Evolutionary conservation across 257 asterid species (phyloP), one percentile per base, ranked within the genome.

Genomic region (Pogostemon cablin): DNA sequence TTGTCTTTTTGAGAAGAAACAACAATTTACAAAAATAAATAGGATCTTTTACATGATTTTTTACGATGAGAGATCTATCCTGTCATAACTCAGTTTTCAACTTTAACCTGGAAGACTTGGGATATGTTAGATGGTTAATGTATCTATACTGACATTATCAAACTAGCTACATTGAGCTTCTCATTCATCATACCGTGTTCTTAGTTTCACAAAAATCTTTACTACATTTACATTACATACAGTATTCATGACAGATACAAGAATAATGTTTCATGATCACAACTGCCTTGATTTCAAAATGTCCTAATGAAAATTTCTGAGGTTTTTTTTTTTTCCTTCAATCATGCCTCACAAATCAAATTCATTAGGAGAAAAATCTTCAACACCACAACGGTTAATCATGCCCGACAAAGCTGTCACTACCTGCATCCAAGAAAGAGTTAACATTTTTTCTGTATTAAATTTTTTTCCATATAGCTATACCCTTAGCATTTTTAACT

Each of bases 361-460:
- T 59, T 86, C 91, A 54, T 78, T 68, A 5, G 85, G 88, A 62
- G 86, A 83, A 61, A 81, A 81, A 66, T 79, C 88, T 72, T 80
- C 81, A 12, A 84, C 78, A 0, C 72, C 71, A 9, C 64, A 59
- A n/a, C 82, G 78, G 43, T 77, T 74, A 5, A 56, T 57, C 62
- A 86, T 68, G 58, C 77, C 69, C 1, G 65, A 57, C 10, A 86
- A 67, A 53, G 78, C 83, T 49, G n/a, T 62, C 62, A 78, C 86
- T 34, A 84, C 89, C 91, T 86, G 78, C 69, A 75, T 38, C 11
- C 47, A 56, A 68, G 15, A 66, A 62, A 54, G 6, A 39, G 17
- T 1, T 47, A 52, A 37, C 12, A 4, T 50, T n/a, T 17, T 50
- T 53, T 17, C 58, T 53, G 58, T 53, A 53, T 50, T 46, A 46